phyloP scores from a whole-genome alignment of 176 grass and related monocot species.

The Oryza officinalis region DNA sequence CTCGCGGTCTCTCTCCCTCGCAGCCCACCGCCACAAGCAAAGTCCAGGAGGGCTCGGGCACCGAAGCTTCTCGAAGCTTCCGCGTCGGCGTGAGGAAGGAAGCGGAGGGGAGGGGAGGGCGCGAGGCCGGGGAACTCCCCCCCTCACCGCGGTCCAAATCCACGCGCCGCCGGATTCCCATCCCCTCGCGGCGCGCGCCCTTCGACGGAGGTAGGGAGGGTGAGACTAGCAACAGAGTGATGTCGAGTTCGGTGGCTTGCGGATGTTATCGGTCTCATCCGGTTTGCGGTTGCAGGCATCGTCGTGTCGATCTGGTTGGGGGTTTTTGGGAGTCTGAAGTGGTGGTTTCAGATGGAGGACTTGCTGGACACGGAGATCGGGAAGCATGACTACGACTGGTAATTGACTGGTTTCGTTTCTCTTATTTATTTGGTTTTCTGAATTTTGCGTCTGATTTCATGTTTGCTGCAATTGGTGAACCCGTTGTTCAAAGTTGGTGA shows the following conservation, averaged over 20 bases:
- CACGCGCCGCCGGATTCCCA: constrained; percentile 6
- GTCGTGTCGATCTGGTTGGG: not conserved
- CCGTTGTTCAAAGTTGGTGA: not conserved
- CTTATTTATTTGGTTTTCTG: not conserved
- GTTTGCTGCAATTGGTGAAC: not conserved
- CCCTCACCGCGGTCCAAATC: not conserved
- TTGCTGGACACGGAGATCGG: constrained; percentile 80
- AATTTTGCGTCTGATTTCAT: not conserved
- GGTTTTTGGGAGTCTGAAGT: not conserved
- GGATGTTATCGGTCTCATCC: not conserved
- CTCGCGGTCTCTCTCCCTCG: not conserved
- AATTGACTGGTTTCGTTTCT: constrained; percentile 22
- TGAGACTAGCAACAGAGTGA: not conserved
- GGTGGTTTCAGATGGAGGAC: constrained; percentile 63
- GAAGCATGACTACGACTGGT: constrained; percentile 99
- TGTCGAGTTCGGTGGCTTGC: not conserved
- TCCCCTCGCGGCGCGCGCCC: not conserved
- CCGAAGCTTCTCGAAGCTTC: not conserved
- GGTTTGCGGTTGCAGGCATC: constrained; percentile 11
- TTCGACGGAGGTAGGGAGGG: constrained; percentile 11
- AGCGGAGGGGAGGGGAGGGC: not conserved
- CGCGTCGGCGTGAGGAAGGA: not conserved
- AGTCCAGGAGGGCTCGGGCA: not conserved
- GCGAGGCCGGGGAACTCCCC: not conserved
- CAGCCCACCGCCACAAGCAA: constrained; percentile 26